Evolutionary conservation across 345 rosid genomes (phyloP), one percentile per base, ranked within the genome.

Genomic region (Fremontodendron californicum): DNA sequence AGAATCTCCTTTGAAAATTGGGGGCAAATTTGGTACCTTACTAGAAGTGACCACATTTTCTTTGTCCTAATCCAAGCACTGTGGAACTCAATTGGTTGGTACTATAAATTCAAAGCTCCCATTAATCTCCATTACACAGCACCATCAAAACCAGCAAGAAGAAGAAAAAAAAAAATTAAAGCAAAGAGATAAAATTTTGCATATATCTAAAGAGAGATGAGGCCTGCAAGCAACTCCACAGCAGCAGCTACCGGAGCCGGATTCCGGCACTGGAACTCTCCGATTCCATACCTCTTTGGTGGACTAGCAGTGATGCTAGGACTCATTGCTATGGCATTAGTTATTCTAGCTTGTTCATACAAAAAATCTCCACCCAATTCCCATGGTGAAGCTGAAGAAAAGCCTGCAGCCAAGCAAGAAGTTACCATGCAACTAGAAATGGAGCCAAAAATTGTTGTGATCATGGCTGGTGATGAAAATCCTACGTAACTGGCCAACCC

Each of bases 401-500:
- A 85, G 75, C 23, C 66, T n/a, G 55, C 23, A 4, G 77, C 75
- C 42, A 80, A 48, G 31, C 21, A 21, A 33, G 75, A 12, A 31
- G 73, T 9, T 35, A 27, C 37, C 43, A 65, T 78, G 82, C 68
- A 58, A 74, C 77, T 46, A 48, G 92, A 91, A 40, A 85, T 83
- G 88, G 93, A 89, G 78, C 91, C 91, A 6, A 87, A 87, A 85
- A 84, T 91, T 75, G 93, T 87, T 25, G 93, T 91, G 62, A 82
- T 91, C 64, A 88, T 91, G 96, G 86, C 96, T 18, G 92, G 93
- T 46, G 87, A 91, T 73, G 78, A 82, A 23, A 83, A 75, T 42
- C 93, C 96, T 33, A 88, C 88, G 9, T 88, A 73, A 84, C 79
- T 91, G 57, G 96, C 93, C 15, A 81, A 83, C 73, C 93, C 85